Evolutionary conservation across 208 protist species (phyloP).

Genomic region (Trypanosoma lewisi): DNA sequence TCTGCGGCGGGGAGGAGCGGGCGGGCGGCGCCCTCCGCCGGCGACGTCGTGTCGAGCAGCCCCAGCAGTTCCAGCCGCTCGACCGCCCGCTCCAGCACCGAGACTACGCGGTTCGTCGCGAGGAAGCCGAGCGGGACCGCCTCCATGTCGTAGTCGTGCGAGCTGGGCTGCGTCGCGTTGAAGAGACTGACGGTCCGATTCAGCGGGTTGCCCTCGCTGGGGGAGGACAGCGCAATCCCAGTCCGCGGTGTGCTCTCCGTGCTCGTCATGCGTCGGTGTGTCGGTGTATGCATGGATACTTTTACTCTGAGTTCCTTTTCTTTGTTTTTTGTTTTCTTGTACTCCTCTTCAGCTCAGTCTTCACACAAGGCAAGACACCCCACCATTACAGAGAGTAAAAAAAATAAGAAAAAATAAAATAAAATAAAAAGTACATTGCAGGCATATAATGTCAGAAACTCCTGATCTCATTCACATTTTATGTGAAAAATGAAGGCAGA

Average conservation of each 20-base stretch:
- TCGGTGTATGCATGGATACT: background rate
- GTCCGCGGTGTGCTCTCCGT: background rate
- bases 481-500: too few species aligned
- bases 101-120: constrained; percentile 71
- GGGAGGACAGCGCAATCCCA: background rate
- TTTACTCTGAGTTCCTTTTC: background rate
- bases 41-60: constrained; percentile 57
- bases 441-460: background rate
- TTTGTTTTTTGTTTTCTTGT: background rate
- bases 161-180: background rate
- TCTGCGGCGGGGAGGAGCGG: background rate
- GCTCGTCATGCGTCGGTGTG: background rate
- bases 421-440: background rate
- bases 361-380: too few species aligned
- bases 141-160: constrained; percentile 26
- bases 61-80: constrained; percentile 88
- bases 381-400: background rate
- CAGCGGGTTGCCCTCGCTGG: background rate
- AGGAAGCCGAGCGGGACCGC: constrained; percentile 37
- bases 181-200: constrained; percentile 8
- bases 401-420: constrained; percentile 5
- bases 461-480: background rate
- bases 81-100: constrained; percentile 82
- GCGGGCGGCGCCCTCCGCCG: constrained; percentile 18
- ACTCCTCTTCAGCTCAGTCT: too few species aligned